Percentiles rank a stretch among this genome's conserved stretches.
Evolutionary conservation across 108 stramenopile species (phyloP).

Genomic region (Craspedostauros australis): DNA sequence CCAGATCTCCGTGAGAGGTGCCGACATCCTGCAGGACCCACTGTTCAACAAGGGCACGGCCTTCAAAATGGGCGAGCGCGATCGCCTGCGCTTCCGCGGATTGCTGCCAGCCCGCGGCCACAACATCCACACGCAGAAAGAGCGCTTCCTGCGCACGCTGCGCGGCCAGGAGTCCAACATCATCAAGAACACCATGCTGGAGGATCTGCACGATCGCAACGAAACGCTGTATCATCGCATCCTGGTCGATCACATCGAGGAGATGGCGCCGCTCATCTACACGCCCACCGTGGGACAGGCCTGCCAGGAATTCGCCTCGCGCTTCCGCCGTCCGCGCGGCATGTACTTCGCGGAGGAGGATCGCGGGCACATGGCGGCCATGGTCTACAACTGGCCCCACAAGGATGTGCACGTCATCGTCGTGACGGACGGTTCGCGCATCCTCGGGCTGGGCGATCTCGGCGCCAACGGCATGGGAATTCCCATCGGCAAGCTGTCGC

Average conservation of each 20-base stretch:
- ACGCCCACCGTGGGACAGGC: conserved; percentile 98
- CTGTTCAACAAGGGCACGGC: conserved; percentile 86
- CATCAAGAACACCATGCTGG: conserved; percentile 88
- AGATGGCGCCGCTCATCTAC: conserved; percentile 96
- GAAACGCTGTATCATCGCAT: conserved; percentile 96
- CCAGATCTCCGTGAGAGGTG: conserved; percentile 43
- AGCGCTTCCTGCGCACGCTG: conserved; percentile 52
- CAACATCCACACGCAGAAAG: conserved; percentile 62
- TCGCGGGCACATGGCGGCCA: conserved; percentile 86
- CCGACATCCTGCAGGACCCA: conserved; percentile 48
- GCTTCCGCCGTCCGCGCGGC: conserved; percentile 85
- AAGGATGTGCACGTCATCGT: conserved; percentile 93
- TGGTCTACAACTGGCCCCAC: conserved; percentile 97
- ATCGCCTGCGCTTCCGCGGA: conserved; percentile 84
- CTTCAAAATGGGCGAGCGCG: conserved; percentile 83
- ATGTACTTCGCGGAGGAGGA: conserved; percentile 95
- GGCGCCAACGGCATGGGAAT: conserved; percentile 97
- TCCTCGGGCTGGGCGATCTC: conserved; percentile 95
- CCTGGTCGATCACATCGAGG: conserved; percentile 90
- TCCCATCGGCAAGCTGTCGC: conserved; percentile 84
- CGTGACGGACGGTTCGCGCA: conserved; percentile 94
- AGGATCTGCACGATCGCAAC: conserved; percentile 92
- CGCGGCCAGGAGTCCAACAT: conserved; percentile 66
- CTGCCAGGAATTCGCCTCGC: conserved; percentile 77
- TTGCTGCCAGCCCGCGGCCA: conserved; percentile 64